Evolutionary conservation across 495 filamentous ascomycete species (phyloP).

Genomic region (Annulohypoxylon maeteangense): DNA sequence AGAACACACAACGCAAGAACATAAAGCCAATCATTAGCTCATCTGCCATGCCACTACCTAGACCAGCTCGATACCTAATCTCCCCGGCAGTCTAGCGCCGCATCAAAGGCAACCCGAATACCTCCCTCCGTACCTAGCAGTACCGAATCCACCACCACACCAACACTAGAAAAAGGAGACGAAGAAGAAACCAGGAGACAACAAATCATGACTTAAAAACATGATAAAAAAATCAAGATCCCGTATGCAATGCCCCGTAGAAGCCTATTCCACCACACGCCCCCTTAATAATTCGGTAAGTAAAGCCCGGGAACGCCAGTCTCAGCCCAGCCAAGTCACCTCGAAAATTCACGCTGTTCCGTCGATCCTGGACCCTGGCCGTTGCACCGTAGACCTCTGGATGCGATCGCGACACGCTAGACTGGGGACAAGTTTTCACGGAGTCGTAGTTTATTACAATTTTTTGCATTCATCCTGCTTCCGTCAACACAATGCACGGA

Average conservation of each 20-base stretch:
- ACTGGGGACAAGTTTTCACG: neutral
- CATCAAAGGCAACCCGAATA: neutral
- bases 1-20: neutral
- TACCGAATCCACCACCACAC: neutral
- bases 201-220: neutral
- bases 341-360: conserved; percentile 9
- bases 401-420: neutral
- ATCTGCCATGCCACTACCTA: conserved; percentile 12
- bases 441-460: neutral
- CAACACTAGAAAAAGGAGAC: neutral
- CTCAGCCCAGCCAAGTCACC: conserved; percentile 9
- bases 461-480: conserved; percentile 24
- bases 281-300: neutral
- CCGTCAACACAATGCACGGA: neutral
- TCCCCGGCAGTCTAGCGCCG: conserved; percentile 9
- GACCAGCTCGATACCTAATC: conserved; percentile 1
- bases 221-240: neutral
- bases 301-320: conserved; percentile 25
- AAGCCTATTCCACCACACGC: conserved; percentile 7
- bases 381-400: neutral
- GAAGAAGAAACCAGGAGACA: neutral
- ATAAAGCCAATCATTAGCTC: conserved; percentile 15
- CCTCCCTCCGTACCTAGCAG: neutral
- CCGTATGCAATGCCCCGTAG: conserved; percentile 7
- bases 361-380: neutral